Evolutionary conservation across 495 filamentous ascomycete genomes (phyloP), one percentile per base, ranked within the genome.

Genomic region (Aspergillus homomorphus): DNA sequence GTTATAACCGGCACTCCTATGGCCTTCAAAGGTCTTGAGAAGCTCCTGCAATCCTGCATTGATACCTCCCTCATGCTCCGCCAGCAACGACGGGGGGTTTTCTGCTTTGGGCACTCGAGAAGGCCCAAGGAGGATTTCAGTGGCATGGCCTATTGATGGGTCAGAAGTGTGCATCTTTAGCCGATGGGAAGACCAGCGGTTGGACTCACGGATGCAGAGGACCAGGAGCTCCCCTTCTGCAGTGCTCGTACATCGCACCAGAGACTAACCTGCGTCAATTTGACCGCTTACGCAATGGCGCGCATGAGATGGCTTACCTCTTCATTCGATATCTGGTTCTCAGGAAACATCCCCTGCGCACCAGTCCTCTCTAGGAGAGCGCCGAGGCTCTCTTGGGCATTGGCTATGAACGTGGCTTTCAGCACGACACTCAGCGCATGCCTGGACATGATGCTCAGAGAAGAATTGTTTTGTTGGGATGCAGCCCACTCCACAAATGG

Each of bases 181-280:
- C 22, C 64, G 70, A 26, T 73, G 54, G 1, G 69, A 65, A 70
- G 48, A 10, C 22, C 41, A 22, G 6, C 1, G 19, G 23, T 30
- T 22, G 24, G 22, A 9, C 58, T 41, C 50, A 68, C 60, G 58
- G 45, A 72, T 74, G 49, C 62, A 64, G 21, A 73, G 57, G 21
- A 69, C 69, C 15, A 62, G 56, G 28, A 66, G 63, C 30, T 76
- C 70, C 14, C 72, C 72, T 52, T 76, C 72, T 4, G 72, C 70
- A 21, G 68, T 64, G 14, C 53, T 51, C 30, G 61, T 68, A 4
- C 60, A 62, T 20, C 62, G 60, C 18, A 64, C 28, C 16, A 62
- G 48, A 33, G 63, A 33, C 50, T 67, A 24, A 18, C 33, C 12
- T 38, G 10, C 15, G 33, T 38, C 33, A 38, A 12, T 38, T 2